These are phyloP conservation scores for Petasospora fabianii DNA, from an alignment of 1,139 yeast species.

Conservation along the genomic window DNA sequence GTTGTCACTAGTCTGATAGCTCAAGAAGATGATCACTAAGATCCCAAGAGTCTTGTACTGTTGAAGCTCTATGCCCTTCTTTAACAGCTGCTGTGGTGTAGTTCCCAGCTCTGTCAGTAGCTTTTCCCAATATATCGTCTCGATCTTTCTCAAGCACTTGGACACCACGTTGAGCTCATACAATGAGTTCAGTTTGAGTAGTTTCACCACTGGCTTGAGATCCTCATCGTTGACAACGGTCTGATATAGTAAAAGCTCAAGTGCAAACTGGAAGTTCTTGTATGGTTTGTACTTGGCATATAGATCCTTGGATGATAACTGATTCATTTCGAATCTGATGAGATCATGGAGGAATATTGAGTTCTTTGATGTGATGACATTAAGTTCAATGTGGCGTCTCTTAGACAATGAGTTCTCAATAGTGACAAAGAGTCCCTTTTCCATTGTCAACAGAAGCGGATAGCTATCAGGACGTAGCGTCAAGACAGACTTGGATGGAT, in stretches of 20 bases:
- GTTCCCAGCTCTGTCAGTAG: constrained; percentile 41
- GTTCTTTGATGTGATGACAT: constrained; percentile 20
- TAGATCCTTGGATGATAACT: constrained; percentile 4
- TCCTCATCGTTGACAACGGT: constrained; percentile 26
- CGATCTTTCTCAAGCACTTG: constrained; percentile 64
- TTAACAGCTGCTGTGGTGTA: constrained; percentile 37
- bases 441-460: constrained; percentile 23
- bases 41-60: constrained; percentile 45
- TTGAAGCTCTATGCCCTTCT: constrained; percentile 35
- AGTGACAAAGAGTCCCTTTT: constrained; percentile 25
- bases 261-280: constrained; percentile 45
- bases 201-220: constrained; percentile 8
- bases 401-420: constrained; percentile 23
- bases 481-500: constrained; percentile 16
- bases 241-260: constrained; percentile 42
- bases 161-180: constrained; percentile 45
- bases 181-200: constrained; percentile 28
- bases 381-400: constrained; percentile 21
- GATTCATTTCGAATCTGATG: constrained; percentile 25
- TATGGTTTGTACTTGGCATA: constrained; percentile 34
- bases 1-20: constrained; percentile 26
- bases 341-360: constrained; percentile 29
- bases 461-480: constrained; percentile 22
- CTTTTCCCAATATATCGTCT: constrained; percentile 55
- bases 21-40: constrained; percentile 42